Evolutionary conservation across 2,329 filamentous ascomycete species (phyloP).

Genomic region (Didymella arachidicola): DNA sequence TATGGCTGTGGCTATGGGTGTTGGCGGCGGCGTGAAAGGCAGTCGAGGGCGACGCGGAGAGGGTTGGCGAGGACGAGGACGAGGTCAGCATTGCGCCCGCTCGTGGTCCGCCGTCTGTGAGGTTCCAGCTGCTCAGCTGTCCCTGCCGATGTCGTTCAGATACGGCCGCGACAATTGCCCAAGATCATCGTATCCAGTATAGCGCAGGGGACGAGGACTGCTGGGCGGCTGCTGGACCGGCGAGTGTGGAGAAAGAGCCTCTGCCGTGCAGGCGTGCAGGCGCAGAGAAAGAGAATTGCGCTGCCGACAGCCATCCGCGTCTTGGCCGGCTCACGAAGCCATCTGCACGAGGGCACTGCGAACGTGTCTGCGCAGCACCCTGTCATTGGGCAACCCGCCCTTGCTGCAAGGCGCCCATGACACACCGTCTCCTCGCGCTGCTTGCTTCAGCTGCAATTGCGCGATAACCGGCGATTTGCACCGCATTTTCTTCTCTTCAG

Average conservation of each 20-base stretch:
- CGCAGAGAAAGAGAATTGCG: conserved; percentile 15
- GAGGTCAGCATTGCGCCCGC: conserved; percentile 43
- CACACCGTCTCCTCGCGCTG: conserved; percentile 12
- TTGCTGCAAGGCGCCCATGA: conserved; percentile 9
- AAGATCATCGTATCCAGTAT: conserved; percentile 29
- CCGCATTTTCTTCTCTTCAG: conserved; percentile 21
- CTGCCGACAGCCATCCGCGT: conserved; percentile 15
- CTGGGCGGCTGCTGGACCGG: not conserved
- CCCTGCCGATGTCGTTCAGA: not conserved
- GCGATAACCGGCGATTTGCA: conserved; percentile 16
- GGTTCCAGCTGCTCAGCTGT: not conserved
- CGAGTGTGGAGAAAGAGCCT: conserved; percentile 15
- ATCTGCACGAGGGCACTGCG: conserved; percentile 8
- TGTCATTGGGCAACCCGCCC: conserved; percentile 10
- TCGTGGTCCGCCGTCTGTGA: conserved; percentile 16
- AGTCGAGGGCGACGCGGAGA: conserved; percentile 47
- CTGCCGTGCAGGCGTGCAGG: conserved; percentile 7
- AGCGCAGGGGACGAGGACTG: conserved; percentile 6
- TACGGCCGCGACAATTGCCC: conserved; percentile 19
- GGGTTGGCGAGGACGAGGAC: conserved; percentile 46
- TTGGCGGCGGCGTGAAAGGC: conserved; percentile 39
- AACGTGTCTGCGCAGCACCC: conserved; percentile 14
- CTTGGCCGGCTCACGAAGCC: conserved; percentile 12
- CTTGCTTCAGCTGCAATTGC: not conserved
- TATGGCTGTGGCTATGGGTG: not conserved